A percentile compares a stretch with the other conserved stretches of the same genome.
These are phyloP conservation scores for Rosa hybrid DNA, from an alignment of 331 rosid species.

Conservation along the genomic window DNA sequence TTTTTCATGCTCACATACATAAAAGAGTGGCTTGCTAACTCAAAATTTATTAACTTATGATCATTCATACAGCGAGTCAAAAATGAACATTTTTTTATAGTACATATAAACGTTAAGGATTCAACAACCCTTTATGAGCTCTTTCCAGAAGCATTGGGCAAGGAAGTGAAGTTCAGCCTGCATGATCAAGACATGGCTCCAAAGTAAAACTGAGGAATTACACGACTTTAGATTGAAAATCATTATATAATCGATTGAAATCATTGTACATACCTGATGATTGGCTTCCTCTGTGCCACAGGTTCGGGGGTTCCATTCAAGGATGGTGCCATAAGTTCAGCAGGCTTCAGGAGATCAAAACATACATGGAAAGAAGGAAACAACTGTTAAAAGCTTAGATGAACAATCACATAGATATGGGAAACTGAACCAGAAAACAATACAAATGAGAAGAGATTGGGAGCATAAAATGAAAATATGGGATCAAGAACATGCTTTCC, in stretches of 20 bases:
- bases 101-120: neutral
- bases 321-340: slow-evolving; percentile 59
- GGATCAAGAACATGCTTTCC: neutral
- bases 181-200: slow-evolving; percentile 18
- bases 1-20: neutral
- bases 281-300: slow-evolving; percentile 59
- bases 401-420: neutral
- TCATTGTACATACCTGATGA: slow-evolving; percentile 60
- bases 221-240: neutral
- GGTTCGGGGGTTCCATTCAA: slow-evolving; percentile 43
- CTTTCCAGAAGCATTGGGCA: slow-evolving; percentile 67
- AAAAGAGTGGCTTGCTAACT: slow-evolving; percentile 25
- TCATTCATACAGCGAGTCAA: slow-evolving; percentile 31
- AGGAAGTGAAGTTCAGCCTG: slow-evolving; percentile 89
- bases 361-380: slow-evolving; percentile 3
- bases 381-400: slow-evolving; percentile 27
- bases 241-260: neutral
- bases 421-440: neutral
- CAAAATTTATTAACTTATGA: slow-evolving; percentile 27
- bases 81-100: slow-evolving; percentile 12
- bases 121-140: slow-evolving; percentile 40
- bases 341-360: slow-evolving; percentile 53
- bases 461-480: neutral
- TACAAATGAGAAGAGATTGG: neutral
- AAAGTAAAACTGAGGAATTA: neutral